Conservation (phyloP, 2,329 filamentous ascomycete genomes). For the Fusarium sublunatum region DNA sequence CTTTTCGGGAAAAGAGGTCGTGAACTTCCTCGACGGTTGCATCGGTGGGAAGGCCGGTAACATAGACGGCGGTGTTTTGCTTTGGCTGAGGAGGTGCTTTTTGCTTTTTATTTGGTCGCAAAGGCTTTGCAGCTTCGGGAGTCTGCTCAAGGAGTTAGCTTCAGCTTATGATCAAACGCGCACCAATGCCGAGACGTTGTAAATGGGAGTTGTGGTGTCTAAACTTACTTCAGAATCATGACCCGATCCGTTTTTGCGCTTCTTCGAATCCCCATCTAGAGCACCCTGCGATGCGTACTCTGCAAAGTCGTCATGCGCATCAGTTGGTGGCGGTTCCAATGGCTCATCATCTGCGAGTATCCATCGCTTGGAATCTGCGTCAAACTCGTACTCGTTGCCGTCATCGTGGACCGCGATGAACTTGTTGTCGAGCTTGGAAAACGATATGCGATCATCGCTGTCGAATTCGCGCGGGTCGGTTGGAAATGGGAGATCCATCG, state of each 20-base stretch:
- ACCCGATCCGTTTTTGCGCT: slow-evolving; percentile 57
- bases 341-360: slow-evolving; percentile 68
- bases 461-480: slow-evolving; percentile 76
- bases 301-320: slow-evolving; percentile 50
- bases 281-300: slow-evolving; percentile 43
- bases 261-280: slow-evolving; percentile 49
- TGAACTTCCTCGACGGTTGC: slow-evolving; percentile 83
- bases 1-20: slow-evolving; percentile 84
- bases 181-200: neutral
- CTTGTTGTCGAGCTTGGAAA: slow-evolving; percentile 83
- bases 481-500: slow-evolving; percentile 60
- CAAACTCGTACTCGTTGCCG: slow-evolving; percentile 86
- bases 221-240: slow-evolving; percentile 58
- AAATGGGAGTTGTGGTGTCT: neutral
- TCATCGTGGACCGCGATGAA: slow-evolving; percentile 87
- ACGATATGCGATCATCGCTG: slow-evolving; percentile 84
- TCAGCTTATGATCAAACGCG: neutral
- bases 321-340: slow-evolving; percentile 55
- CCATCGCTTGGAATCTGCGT: slow-evolving; percentile 78
- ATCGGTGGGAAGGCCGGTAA: slow-evolving; percentile 86
- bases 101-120: slow-evolving; percentile 58
- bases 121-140: slow-evolving; percentile 50
- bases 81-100: slow-evolving; percentile 63
- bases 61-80: slow-evolving; percentile 91
- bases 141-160: slow-evolving; percentile 36